Base-by-base conservation (phyloP, 192 early-diverging fungal species). In the Lobosporangium transversale region DNA sequence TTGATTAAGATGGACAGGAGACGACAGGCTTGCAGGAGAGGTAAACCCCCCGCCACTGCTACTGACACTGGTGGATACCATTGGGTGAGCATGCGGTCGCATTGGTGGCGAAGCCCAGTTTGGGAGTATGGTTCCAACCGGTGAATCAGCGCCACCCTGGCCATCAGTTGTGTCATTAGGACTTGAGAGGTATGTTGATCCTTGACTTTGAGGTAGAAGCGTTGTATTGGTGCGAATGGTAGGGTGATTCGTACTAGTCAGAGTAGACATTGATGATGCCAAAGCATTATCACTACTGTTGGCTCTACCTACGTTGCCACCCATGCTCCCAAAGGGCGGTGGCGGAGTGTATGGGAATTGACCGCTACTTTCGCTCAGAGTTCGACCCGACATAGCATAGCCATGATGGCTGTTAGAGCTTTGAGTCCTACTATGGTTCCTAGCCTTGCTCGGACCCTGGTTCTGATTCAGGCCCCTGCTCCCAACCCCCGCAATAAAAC, bases 81-180 rank as follows among this genome's bases (percentile, higher is more conserved):
- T 43, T 2, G 61, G 62, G 7, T 40, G 40, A 20, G 27, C 36
- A n/a, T 74, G 62, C 21, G 56, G 49, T 12, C 50, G 55, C 36
- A 52, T 58, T 2, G 70, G 60, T 24, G 70, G 70, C 24, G 70
- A 74, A 3, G 56, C 26, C 70, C 70, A 74, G n/a, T 51, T 58
- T 1, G 70, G 65, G 1, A 56, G 48, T 12, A 24, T 54, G n/a
- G 37, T 49, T 2, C 55, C 54, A 4, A 23, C 44, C 8, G 70
- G 61, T 17, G 61, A 59, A 3, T 74, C 70, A 18, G 54, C 36
- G 17, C 43, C 58, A 23, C 61, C 61, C 20, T 62, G 55, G 5
- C 6, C 42, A 15, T 45, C 48, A 8, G 32, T 9, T 3, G 29
- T 59, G 18, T 65, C 62, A 37, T 64, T 73, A 1, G 70, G 61